Base-by-base conservation (phyloP, 2,329 filamentous ascomycete genomes). In the Fusarium verrucosum region DNA sequence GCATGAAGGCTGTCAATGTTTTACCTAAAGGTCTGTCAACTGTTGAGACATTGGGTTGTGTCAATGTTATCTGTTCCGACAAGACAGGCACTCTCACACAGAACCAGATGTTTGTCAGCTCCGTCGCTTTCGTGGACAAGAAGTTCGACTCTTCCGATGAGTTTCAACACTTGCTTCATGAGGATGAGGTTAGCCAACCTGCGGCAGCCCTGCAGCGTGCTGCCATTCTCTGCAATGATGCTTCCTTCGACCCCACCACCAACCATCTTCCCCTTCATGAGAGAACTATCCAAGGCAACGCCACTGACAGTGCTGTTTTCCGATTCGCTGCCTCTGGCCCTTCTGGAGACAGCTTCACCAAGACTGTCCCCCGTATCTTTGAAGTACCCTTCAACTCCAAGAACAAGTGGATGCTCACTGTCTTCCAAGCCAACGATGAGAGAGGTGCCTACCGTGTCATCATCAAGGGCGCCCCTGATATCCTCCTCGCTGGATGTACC, bases 391-490 rank as follows among this genome's bases (percentile, higher is more conserved):
- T 83, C 74, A 83, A 83, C 70, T 82, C 79, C 16, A 82, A 81
- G 70, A 82, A 81, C 66, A 83, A 83, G 54, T 82, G 77, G 73
- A 82, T 82, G 78, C 72, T 82, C n/a, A 79, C 77, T 0, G 67
- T 76, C n/a, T 76, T 74, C 41, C 58, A 65, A 7, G 57, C 72
- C 14, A 75, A 74, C 38, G 54, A 67, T 2, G 52, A 59, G 2
- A 40, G 53, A 13, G 68, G 62, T 10, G 41, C 70, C 11, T 81
- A 80, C 50, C 76, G 80, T 25, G 74, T 83, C 7, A 81, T 81
- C 55, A 78, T 85, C 66, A 85, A 85, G 72, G 83, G 83, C 28
- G 83, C 83, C 1, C 83, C 83, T 0, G 83, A 85, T 62, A 82
- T 85, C 17, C 75, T 85, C 1, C 63, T 80, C 7, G 66, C 72